Percentiles rank a stretch among this genome's conserved stretches.
phyloP scores from a whole-genome alignment of 352 stramenopile species.

The Aphanomyces euteiches region DNA sequence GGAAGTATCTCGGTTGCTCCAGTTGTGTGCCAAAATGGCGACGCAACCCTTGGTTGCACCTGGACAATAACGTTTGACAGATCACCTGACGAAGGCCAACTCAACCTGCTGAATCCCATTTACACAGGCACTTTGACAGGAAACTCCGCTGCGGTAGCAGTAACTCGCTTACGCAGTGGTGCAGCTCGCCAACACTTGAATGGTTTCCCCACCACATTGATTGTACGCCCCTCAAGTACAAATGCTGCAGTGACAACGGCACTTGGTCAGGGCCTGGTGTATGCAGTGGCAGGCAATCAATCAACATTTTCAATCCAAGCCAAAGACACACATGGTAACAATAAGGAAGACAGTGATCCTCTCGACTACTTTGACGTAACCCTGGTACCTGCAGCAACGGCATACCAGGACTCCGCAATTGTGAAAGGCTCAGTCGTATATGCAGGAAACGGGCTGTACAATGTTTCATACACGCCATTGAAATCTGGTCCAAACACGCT shows the following conservation, averaged over 20 bases:
- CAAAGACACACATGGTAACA: constrained; percentile 81
- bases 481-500: constrained; percentile 85
- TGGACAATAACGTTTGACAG: constrained; percentile 63
- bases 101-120: constrained; percentile 24
- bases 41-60: constrained; percentile 52
- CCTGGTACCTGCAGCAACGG: constrained; percentile 45
- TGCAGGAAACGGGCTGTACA: constrained; percentile 73
- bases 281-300: constrained; percentile 46
- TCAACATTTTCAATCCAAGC: constrained; percentile 70
- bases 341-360: constrained; percentile 46
- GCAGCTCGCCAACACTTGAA: constrained; percentile 40
- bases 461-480: constrained; percentile 78
- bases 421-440: constrained; percentile 53
- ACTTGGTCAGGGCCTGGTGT: constrained; percentile 59
- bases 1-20: constrained; percentile 36
- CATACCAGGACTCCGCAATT: constrained; percentile 28
- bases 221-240: constrained; percentile 45
- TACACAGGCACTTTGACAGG: constrained; percentile 35
- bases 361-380: constrained; percentile 41
- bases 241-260: constrained; percentile 74
- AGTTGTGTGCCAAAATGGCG: constrained; percentile 42
- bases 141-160: constrained; percentile 53
- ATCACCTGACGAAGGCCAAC: constrained; percentile 29
- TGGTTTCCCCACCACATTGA: constrained; percentile 65
- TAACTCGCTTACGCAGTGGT: constrained; percentile 40